Percentiles rank a stretch among this genome's conserved stretches.
phyloP scores from a whole-genome alignment of 228 moss, liverwort and hornwort species.

The Sphagnum fallax region DNA sequence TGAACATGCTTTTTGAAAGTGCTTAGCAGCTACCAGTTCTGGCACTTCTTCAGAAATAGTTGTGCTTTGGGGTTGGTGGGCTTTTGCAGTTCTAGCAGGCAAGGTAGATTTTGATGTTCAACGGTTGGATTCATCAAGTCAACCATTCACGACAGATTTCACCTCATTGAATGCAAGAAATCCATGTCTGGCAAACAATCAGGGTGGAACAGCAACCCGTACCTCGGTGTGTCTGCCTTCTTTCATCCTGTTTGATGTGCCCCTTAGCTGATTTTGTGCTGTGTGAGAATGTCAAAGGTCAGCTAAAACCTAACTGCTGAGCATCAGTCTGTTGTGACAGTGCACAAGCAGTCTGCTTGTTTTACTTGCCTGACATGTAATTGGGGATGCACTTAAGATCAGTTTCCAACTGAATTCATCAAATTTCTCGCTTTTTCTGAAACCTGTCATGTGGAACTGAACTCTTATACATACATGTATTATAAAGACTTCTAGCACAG shows the following conservation, averaged over 20 bases:
- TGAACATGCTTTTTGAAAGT: not conserved
- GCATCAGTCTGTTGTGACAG: no score
- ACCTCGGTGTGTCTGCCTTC: constrained; percentile 6
- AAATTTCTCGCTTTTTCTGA: no score
- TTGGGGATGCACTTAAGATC: no score
- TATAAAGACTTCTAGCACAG: no score
- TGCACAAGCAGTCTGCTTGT: no score
- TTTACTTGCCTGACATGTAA: no score
- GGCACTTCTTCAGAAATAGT: not conserved
- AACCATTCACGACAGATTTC: constrained; percentile 46
- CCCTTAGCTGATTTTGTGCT: not conserved
- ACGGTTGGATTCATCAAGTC: constrained; percentile 44
- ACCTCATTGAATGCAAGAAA: constrained; percentile 34
- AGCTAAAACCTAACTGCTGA: no score
- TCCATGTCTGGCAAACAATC: constrained; percentile 47
- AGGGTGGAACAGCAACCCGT: constrained; percentile 20
- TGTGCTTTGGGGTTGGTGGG: not conserved
- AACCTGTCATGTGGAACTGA: no score
- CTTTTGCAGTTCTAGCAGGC: constrained; percentile 43
- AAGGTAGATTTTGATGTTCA: constrained; percentile 68
- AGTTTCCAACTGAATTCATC: no score
- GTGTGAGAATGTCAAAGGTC: no score
- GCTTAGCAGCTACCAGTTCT: not conserved
- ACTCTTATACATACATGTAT: no score
- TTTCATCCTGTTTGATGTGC: not conserved